Conservation (phyloP, 2,329 filamentous ascomycete genomes). For the Aspergillus sp. region DNA sequence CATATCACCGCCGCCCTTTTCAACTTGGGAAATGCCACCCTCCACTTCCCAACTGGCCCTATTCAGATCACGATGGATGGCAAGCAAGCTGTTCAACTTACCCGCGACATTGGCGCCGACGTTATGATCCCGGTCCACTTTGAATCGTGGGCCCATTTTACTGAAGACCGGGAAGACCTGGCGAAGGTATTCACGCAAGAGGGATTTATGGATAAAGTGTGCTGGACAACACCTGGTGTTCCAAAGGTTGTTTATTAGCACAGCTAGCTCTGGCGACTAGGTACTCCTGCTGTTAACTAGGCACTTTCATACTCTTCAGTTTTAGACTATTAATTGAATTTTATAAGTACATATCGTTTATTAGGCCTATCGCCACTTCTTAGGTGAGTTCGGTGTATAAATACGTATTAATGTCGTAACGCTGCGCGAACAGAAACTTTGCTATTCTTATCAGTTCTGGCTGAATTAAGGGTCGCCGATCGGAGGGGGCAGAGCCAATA, state of each 20-base stretch:
- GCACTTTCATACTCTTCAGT: too few relatives aligned
- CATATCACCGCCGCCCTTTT: not conserved
- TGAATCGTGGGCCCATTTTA: conserved; percentile 39
- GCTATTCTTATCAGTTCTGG: too few relatives aligned
- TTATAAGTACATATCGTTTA: too few relatives aligned
- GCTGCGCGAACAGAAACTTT: too few relatives aligned
- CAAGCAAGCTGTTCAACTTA: conserved; percentile 30
- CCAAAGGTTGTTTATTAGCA: conserved; percentile 7
- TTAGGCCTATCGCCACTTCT: too few relatives aligned
- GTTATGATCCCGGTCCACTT: conserved; percentile 39
- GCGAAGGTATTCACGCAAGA: conserved; percentile 20
- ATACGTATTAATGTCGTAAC: too few relatives aligned
- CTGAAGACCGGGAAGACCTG: conserved; percentile 23
- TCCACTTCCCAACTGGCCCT: conserved; percentile 15
- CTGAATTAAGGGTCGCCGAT: too few relatives aligned
- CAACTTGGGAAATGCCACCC: conserved; percentile 4
- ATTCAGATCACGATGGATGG: conserved; percentile 39
- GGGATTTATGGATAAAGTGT: conserved; percentile 22
- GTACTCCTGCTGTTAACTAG: too few relatives aligned
- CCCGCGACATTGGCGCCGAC: conserved; percentile 32
- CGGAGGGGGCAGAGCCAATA: too few relatives aligned
- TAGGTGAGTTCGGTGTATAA: too few relatives aligned
- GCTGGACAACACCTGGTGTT: conserved; percentile 16
- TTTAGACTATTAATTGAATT: too few relatives aligned
- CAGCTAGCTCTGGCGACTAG: too few relatives aligned